Percentiles rank a stretch among this genome's conserved stretches.
Evolutionary conservation across 73 alveolate genomes (phyloP).

Genomic region (Tetrahymena thermophila): DNA sequence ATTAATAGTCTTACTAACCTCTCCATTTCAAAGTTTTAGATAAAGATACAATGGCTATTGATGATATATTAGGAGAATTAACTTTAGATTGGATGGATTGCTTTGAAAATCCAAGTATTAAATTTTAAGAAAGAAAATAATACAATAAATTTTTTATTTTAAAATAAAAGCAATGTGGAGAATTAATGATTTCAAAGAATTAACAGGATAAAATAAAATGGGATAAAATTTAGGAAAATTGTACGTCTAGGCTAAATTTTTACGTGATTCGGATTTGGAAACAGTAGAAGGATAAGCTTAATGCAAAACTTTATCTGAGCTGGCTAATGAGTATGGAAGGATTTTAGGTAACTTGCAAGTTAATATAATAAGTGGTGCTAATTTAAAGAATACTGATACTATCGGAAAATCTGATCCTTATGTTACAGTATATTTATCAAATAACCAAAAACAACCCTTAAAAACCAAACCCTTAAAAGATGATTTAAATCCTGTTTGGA

Average conservation of each 20-base stretch:
- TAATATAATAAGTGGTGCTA: slow-evolving; percentile 13
- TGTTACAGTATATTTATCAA: slow-evolving; percentile 3
- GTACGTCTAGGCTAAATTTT: slow-evolving; percentile 5
- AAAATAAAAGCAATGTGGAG: slow-evolving; percentile 14
- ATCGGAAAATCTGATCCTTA: slow-evolving; percentile 30
- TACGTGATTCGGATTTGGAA: background rate
- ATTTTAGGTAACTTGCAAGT: slow-evolving; percentile 14
- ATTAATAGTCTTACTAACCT: background rate
- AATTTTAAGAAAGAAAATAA: background rate
- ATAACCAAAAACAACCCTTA: background rate
- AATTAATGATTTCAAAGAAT: background rate
- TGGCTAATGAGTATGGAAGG: slow-evolving; percentile 14
- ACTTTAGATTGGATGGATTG: slow-evolving; percentile 40
- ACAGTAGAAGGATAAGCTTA: slow-evolving; percentile 15
- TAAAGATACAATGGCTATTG: slow-evolving; percentile 3
- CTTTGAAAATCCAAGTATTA: slow-evolving; percentile 11
- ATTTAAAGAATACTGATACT: slow-evolving; percentile 7
- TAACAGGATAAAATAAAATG: background rate
- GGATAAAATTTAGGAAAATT: slow-evolving; percentile 8
- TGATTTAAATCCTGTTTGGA: slow-evolving; percentile 13
- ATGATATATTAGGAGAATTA: slow-evolving; percentile 7
- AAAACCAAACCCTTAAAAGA: background rate
- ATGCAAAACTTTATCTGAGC: slow-evolving; percentile 17
- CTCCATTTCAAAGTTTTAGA: slow-evolving; percentile 4
- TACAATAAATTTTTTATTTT: too few relatives aligned